phyloP scores from a whole-genome alignment of 1,284 basidiomycete species.

The Ganoderma meredithae region DNA sequence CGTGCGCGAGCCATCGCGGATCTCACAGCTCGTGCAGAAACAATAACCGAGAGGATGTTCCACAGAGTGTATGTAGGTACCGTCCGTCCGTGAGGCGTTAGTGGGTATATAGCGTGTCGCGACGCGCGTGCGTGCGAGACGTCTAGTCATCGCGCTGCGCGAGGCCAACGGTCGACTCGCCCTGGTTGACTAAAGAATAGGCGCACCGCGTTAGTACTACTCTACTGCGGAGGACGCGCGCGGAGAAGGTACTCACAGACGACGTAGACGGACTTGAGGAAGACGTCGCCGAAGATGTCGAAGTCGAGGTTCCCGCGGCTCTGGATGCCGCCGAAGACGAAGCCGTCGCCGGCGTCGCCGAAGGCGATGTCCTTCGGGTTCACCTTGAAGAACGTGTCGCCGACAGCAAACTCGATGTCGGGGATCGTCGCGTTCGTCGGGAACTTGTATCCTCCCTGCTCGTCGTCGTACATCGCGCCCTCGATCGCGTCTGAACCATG shows the following conservation, averaged over 20 bases:
- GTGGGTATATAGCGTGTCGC: background rate
- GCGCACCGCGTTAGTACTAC: background rate
- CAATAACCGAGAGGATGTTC: background rate
- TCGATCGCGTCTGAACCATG: constrained; percentile 33
- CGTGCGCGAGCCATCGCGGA: background rate
- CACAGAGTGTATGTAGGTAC: background rate
- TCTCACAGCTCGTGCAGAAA: background rate
- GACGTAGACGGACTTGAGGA: constrained; percentile 48
- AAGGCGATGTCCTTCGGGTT: constrained; percentile 44
- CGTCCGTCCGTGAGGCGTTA: background rate
- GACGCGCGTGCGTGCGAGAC: background rate
- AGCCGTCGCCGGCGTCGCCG: constrained; percentile 38
- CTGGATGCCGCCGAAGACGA: constrained; percentile 45
- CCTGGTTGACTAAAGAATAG: constrained; percentile 38
- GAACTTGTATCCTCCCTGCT: constrained; percentile 47
- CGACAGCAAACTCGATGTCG: constrained; percentile 45
- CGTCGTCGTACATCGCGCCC: constrained; percentile 44
- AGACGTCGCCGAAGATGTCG: constrained; percentile 49
- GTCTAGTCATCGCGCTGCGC: constrained; percentile 40
- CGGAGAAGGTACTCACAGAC: constrained; percentile 42
- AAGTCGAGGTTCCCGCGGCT: constrained; percentile 46
- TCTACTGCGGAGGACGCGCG: background rate
- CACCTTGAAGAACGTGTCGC: constrained; percentile 41
- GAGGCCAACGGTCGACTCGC: constrained; percentile 40
- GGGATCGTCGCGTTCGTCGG: constrained; percentile 43